These are phyloP conservation scores for Pelargonium fulgidum DNA, from an alignment of 441 rosid species.

Conservation along the genomic window DNA sequence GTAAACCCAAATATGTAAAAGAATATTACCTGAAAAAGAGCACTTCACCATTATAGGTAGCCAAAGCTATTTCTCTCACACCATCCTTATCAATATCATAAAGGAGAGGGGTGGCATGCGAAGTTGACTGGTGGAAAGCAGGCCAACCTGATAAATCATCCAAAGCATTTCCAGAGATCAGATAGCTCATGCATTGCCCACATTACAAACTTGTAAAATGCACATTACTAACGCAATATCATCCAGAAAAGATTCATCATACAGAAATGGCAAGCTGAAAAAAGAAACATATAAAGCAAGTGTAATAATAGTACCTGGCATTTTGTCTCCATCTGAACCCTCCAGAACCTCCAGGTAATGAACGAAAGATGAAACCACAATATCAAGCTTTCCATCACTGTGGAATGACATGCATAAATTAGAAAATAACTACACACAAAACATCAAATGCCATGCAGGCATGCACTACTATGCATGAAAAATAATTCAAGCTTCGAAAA, in stretches of 20 bases:
- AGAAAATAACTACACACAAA: neutral
- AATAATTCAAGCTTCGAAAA: neutral
- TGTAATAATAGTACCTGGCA: constrained; percentile 54
- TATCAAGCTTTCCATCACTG: constrained; percentile 98
- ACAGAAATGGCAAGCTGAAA: constrained; percentile 7
- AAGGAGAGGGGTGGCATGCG: constrained; percentile 90
- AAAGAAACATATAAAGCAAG: constrained; percentile 1
- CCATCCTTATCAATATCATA: constrained; percentile 98
- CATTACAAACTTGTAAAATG: neutral
- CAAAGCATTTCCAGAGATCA: neutral
- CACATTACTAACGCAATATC: neutral
- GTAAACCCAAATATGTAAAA: neutral
- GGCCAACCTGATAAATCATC: constrained; percentile 78
- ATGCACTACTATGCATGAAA: neutral
- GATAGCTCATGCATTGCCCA: constrained; percentile 2
- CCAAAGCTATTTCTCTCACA: constrained; percentile 87
- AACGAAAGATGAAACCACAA: constrained; percentile 93
- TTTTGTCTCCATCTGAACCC: constrained; percentile 98
- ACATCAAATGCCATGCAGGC: neutral
- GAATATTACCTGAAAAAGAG: constrained; percentile 75
- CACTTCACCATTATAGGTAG: constrained; percentile 94
- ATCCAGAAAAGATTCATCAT: too few species aligned
- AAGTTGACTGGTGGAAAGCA: constrained; percentile 95
- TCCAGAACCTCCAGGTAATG: constrained; percentile 98
- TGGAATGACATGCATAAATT: neutral